These are phyloP conservation scores for Rubia tinctorum DNA, from an alignment of 305 asterid genomes.

Conservation along the genomic window DNA sequence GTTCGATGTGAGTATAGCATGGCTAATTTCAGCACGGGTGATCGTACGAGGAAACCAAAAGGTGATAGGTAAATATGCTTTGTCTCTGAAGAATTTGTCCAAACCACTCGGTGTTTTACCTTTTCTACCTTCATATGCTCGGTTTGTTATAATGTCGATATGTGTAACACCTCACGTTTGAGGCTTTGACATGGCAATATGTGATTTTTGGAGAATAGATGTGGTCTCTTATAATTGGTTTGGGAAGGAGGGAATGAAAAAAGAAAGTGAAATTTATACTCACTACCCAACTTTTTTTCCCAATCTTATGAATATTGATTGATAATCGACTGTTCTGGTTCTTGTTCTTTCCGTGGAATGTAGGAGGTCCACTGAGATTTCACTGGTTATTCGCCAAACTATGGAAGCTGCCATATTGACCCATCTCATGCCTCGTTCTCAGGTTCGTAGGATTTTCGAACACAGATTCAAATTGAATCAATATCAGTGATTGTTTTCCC, in stretches of 20 bases:
- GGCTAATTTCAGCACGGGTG: constrained; percentile 99
- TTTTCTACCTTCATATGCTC: background rate
- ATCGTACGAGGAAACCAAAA: constrained; percentile 87
- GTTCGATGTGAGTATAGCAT: constrained; percentile 96
- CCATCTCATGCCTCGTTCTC: constrained; percentile 88
- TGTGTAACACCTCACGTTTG: background rate
- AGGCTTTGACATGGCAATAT: background rate
- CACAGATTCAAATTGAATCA: constrained; percentile 5
- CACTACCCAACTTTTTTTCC: background rate
- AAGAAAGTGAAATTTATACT: background rate
- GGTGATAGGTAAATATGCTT: constrained; percentile 68
- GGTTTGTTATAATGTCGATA: background rate
- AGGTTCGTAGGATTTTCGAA: constrained; percentile 43
- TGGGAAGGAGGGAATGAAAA: background rate
- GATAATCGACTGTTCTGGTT: constrained; percentile 12
- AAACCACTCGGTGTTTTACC: background rate
- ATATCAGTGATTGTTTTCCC: background rate
- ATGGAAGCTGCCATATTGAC: constrained; percentile 95
- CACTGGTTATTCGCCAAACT: constrained; percentile 83
- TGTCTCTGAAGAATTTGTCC: background rate
- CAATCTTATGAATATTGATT: background rate
- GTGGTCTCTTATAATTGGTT: background rate
- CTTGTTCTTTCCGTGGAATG: constrained; percentile 19
- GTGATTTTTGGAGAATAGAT: background rate
- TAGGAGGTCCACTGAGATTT: constrained; percentile 96